Conservation (phyloP, 2,329 filamentous ascomycete genomes). For the Xylariomycetidae sp. region DNA sequence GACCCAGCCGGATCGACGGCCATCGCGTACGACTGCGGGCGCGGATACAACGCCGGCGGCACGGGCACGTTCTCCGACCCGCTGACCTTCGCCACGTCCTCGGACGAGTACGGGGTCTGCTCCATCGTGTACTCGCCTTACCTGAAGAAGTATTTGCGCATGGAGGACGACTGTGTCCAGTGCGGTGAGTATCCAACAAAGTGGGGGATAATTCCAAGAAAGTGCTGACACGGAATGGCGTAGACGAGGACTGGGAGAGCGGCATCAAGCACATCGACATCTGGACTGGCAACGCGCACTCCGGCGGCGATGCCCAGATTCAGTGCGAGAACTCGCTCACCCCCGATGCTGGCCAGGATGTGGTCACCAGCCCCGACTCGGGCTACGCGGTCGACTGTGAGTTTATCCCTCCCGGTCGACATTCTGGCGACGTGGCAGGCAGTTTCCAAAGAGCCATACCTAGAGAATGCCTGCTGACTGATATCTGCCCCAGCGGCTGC, state of each 20-base stretch:
- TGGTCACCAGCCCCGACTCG: constrained; percentile 25
- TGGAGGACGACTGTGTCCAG: constrained; percentile 19
- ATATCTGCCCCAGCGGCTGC: constrained; percentile 12
- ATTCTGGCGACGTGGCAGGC: too few species aligned
- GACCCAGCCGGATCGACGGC: constrained; percentile 26
- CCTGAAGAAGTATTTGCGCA: constrained; percentile 35
- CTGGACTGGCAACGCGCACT: constrained; percentile 30
- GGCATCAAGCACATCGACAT: constrained; percentile 30
- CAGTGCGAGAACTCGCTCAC: constrained; percentile 31
- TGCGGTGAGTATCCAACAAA: constrained; percentile 20
- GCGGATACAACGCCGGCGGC: constrained; percentile 32
- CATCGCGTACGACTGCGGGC: constrained; percentile 31
- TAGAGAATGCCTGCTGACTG: too few species aligned
- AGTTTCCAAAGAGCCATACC: too few species aligned
- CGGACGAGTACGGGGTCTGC: constrained; percentile 33
- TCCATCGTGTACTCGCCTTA: constrained; percentile 40
- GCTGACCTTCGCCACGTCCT: constrained; percentile 36
- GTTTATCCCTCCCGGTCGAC: constrained; percentile 2
- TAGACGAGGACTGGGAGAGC: constrained; percentile 19
- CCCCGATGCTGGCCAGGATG: constrained; percentile 17
- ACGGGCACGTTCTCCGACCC: constrained; percentile 36
- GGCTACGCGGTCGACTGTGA: constrained; percentile 28
- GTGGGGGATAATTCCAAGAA: too few species aligned
- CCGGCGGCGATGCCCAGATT: constrained; percentile 28
- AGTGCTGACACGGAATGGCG: not conserved